Percentiles rank a stretch among this genome's conserved stretches.
Conservation (phyloP, 176 grass and related monocot species). For the Leersia perrieri region DNA sequence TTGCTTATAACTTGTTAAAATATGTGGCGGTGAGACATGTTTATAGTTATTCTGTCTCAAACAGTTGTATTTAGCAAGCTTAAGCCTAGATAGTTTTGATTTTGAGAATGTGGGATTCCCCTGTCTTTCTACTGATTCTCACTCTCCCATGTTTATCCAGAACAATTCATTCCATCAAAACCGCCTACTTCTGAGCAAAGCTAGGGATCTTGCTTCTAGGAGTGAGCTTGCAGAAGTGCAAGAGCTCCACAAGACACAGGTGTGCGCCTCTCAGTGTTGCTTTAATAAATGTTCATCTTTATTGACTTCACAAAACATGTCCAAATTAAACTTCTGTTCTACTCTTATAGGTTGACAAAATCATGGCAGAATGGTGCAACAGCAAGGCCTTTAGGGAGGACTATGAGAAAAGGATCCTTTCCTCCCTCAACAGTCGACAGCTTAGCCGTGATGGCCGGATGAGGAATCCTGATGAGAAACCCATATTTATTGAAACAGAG, state of each 20-base stretch:
- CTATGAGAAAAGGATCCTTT: slow-evolving; percentile 80
- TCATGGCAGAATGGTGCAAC: slow-evolving; percentile 72
- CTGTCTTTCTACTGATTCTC: slow-evolving; percentile 27
- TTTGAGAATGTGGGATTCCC: background rate
- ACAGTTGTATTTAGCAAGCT: background rate
- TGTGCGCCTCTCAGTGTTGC: slow-evolving; percentile 44
- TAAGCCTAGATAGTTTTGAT: background rate
- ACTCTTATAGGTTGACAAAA: slow-evolving; percentile 60
- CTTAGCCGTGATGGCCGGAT: slow-evolving; percentile 78
- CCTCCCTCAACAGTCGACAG: slow-evolving; percentile 63
- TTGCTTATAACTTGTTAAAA: slow-evolving; percentile 21
- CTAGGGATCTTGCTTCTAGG: slow-evolving; percentile 66
- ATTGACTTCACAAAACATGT: background rate
- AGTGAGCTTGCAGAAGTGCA: slow-evolving; percentile 65
- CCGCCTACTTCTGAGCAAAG: slow-evolving; percentile 56
- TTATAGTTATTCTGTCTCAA: background rate
- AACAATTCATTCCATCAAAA: slow-evolving; percentile 72
- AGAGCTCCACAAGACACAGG: slow-evolving; percentile 65
- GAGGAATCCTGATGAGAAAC: slow-evolving; percentile 92
- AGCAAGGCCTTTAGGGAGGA: slow-evolving; percentile 83
- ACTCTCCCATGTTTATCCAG: slow-evolving; percentile 40
- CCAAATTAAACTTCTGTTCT: slow-evolving; percentile 22
- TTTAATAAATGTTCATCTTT: background rate
- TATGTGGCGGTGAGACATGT: background rate
- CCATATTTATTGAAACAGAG: slow-evolving; percentile 54